These are phyloP conservation scores for Colletotrichum theobromicola DNA, from an alignment of 2,329 filamentous ascomycete species.

Conservation along the genomic window DNA sequence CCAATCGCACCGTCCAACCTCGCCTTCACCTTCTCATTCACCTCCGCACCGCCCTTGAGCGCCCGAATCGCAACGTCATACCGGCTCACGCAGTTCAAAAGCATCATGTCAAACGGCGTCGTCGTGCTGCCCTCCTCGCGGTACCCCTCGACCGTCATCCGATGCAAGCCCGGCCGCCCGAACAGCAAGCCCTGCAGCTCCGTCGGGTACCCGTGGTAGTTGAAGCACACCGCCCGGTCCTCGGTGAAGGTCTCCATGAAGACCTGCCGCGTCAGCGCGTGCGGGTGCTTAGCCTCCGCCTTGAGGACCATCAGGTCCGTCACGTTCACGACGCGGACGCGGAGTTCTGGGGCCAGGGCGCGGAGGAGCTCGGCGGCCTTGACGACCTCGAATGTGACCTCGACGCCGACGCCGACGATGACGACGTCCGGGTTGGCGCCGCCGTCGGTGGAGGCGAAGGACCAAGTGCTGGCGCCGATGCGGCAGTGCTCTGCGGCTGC, in stretches of 20 bases:
- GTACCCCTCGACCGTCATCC: slow-evolving; percentile 64
- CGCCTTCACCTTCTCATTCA: slow-evolving; percentile 52
- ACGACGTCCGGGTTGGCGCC: slow-evolving; percentile 66
- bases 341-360: slow-evolving; percentile 53
- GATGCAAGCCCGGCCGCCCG: slow-evolving; percentile 54
- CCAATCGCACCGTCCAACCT: slow-evolving; percentile 49
- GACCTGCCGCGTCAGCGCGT: slow-evolving; percentile 55
- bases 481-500: slow-evolving; percentile 67
- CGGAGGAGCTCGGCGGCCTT: slow-evolving; percentile 62
- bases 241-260: slow-evolving; percentile 64
- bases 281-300: slow-evolving; percentile 60
- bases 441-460: slow-evolving; percentile 63
- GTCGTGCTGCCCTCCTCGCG: slow-evolving; percentile 71
- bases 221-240: slow-evolving; percentile 64
- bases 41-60: slow-evolving; percentile 49
- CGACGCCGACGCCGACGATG: slow-evolving; percentile 67
- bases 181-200: slow-evolving; percentile 68
- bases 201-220: slow-evolving; percentile 69
- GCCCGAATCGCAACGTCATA: slow-evolving; percentile 65
- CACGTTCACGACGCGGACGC: slow-evolving; percentile 68
- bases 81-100: slow-evolving; percentile 63
- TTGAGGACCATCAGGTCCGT: slow-evolving; percentile 70
- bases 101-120: slow-evolving; percentile 74
- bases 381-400: slow-evolving; percentile 70
- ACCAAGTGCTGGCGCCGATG: slow-evolving; percentile 64